Evolutionary conservation across 768 basidiomycete genomes (phyloP).

Genomic region (Myochromella boudieri): DNA sequence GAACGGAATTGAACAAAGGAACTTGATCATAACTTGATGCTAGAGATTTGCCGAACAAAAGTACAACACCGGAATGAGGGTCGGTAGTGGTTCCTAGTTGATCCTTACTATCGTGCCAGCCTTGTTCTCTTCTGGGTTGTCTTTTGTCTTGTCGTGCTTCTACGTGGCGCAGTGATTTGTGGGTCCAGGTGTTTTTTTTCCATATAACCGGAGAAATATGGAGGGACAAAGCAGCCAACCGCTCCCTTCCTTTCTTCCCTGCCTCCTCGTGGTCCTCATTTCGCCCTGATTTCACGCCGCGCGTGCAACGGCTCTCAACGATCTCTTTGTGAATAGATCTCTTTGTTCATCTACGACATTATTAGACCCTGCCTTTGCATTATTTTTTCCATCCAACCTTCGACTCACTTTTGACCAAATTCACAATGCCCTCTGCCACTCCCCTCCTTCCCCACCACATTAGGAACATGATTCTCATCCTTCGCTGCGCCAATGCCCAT

Average conservation of each 20-base stretch:
- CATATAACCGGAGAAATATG: slow-evolving; percentile 17
- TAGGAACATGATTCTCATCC: slow-evolving; percentile 36
- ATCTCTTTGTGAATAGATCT: slow-evolving; percentile 4
- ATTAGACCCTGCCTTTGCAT: background rate
- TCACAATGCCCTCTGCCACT: slow-evolving; percentile 5
- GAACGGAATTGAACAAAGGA: too few relatives aligned
- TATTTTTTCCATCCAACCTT: background rate
- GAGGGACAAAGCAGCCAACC: slow-evolving; percentile 13
- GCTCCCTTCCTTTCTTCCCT: slow-evolving; percentile 16
- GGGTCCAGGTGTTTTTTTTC: slow-evolving; percentile 26
- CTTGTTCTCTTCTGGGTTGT: slow-evolving; percentile 18
- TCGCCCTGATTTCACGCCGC: slow-evolving; percentile 28
- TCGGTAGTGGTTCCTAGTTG: too few relatives aligned
- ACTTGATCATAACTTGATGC: too few relatives aligned
- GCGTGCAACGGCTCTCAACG: slow-evolving; percentile 28
- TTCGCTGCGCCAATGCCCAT: slow-evolving; percentile 43
- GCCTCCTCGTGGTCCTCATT: slow-evolving; percentile 14
- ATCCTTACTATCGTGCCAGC: background rate
- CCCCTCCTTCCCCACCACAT: slow-evolving; percentile 27
- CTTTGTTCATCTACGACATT: slow-evolving; percentile 13
- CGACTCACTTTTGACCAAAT: slow-evolving; percentile 20
- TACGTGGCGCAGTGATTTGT: slow-evolving; percentile 23
- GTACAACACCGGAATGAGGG: slow-evolving; percentile 16
- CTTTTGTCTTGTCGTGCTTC: slow-evolving; percentile 22
- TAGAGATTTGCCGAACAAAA: too few relatives aligned